These are phyloP conservation scores for Mycosarcoma maydis DNA, from an alignment of 1,284 basidiomycete genomes.

Conservation along the genomic window DNA sequence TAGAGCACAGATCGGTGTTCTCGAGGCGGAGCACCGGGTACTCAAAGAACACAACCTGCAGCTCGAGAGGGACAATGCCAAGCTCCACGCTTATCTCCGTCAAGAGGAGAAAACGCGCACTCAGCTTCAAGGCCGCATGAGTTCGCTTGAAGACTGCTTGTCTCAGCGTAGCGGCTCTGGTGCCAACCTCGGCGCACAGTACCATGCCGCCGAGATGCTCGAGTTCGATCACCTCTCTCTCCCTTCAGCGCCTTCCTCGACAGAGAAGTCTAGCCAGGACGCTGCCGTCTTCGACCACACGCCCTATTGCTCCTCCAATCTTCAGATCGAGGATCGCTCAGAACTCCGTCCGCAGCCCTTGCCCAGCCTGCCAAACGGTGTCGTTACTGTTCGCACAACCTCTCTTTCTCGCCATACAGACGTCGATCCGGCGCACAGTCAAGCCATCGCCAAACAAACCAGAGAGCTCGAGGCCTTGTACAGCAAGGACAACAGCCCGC, in stretches of 20 bases:
- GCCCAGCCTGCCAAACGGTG: constrained; percentile 7
- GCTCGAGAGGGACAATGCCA: constrained; percentile 48
- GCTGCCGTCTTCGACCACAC: constrained; percentile 8
- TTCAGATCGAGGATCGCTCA: constrained; percentile 43
- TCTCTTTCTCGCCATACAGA: constrained; percentile 2
- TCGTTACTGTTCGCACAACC: constrained; percentile 1
- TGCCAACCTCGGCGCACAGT: constrained; percentile 22
- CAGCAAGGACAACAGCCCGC: constrained; percentile 21
- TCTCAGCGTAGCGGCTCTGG: constrained; percentile 26
- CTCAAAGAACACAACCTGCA: constrained; percentile 46
- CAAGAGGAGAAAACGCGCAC: constrained; percentile 30
- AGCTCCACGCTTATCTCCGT: constrained; percentile 27
- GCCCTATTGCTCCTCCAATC: constrained; percentile 49
- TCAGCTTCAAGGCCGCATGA: constrained; percentile 37
- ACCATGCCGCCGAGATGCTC: constrained; percentile 25
- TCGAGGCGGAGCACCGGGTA: constrained; percentile 51
- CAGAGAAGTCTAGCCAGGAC: constrained; percentile 15
- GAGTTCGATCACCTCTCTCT: constrained; percentile 40
- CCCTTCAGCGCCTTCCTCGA: constrained; percentile 43
- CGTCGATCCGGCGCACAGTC: constrained; percentile 1
- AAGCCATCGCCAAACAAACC: constrained; percentile 1
- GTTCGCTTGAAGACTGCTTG: constrained; percentile 36
- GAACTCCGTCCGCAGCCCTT: constrained; percentile 26
- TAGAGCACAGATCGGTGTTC: constrained; percentile 48
- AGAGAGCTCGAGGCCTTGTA: constrained; percentile 10